Evolutionary conservation across 331 rosid genomes (phyloP).

Genomic region (Acacia concinna): DNA sequence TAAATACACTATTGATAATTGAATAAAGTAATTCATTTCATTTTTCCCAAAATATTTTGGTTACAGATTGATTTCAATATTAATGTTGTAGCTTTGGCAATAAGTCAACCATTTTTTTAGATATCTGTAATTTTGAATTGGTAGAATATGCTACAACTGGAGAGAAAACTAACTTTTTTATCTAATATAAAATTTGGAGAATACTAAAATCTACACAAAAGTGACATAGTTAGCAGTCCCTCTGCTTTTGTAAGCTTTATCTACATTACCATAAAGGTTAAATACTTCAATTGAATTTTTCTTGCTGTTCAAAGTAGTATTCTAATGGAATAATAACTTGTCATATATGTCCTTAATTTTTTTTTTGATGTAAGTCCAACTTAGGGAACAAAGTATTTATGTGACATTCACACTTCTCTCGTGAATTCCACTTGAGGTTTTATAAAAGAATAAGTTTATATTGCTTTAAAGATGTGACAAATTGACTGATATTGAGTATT

Average conservation of each 20-base stretch:
- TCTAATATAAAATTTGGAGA: background rate
- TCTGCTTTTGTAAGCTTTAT: background rate
- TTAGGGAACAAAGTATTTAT: background rate
- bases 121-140: background rate
- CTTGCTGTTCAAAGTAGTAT: background rate
- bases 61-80: slow-evolving; percentile 84
- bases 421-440: background rate
- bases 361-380: background rate
- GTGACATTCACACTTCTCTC: slow-evolving; percentile 1
- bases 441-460: background rate
- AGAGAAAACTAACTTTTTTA: background rate
- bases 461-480: background rate
- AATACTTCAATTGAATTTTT: background rate
- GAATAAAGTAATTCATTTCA: too few relatives aligned
- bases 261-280: background rate
- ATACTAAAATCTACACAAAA: background rate
- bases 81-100: slow-evolving; percentile 58
- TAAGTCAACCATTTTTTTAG: slow-evolving; percentile 32
- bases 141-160: background rate
- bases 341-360: slow-evolving; percentile 4
- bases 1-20: too few relatives aligned
- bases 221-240: background rate
- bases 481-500: background rate
- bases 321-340: slow-evolving; percentile 1
- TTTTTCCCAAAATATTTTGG: too few relatives aligned